Evolutionary conservation across 2,329 filamentous ascomycete species (phyloP), one percentile per base, ranked within the genome.

Genomic region (Allantophomopsis lycopodina): DNA sequence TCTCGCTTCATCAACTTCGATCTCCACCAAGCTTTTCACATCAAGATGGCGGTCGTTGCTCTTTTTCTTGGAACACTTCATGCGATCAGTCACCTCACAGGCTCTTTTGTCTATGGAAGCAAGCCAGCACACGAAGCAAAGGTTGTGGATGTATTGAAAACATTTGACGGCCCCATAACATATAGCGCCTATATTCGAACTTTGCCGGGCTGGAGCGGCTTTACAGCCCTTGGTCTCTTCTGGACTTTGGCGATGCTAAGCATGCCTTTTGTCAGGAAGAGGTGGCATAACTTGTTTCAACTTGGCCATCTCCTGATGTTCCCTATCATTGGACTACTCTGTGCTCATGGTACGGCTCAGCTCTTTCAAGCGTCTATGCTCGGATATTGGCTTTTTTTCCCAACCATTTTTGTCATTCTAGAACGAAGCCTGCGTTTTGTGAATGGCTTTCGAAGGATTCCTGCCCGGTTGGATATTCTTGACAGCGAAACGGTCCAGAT

Each of bases 1-100:
- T 71, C 66, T 2, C 60, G 67, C 0, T 69, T 75, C 51, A 59
- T 74, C 52, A 73, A 75, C 45, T 73, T 68, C 68, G 70, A 75
- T 42, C 50, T 71, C 1, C 66, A 63, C 1, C 70, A 73, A 43
- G 59, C 59, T 0, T 75, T 76, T 35, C 71, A 76, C 40, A 65
- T 74, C 40, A 64, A 62, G 38, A 71, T 75, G 45, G 69, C 68
- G 0, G 63, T 65, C 23, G 57, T 63, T 11, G 68, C 66, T 0
- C 50, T 76, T 1, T 46, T 57, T 1, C 65, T 75, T 11, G 68
- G 66, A 0, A 69, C 66, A 0, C 40, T 73, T 2, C 72, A 75
- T 44, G 68, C 66, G 0, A 61, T 75, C 23, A 69, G 69, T 1
- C 71, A 75, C 40, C 48, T 75, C 13, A 60, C 61, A 0, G 71